Percentiles rank a stretch among this genome's conserved stretches.
phyloP scores from a whole-genome alignment of 345 rosid species.

The Laguncularia racemosa region DNA sequence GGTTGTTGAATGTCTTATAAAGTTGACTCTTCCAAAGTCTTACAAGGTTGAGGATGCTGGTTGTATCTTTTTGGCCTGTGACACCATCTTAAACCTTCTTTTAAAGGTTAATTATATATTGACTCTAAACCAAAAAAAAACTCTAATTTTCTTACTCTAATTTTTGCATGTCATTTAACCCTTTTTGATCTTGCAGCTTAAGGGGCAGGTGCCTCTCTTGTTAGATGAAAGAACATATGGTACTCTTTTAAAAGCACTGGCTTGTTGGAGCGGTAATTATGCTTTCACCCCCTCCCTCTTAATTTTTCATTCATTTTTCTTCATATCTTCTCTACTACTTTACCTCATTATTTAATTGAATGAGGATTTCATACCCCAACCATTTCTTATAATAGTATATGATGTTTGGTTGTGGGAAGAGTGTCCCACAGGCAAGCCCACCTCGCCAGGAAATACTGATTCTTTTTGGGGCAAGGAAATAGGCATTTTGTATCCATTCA shows the following conservation, averaged over 20 bases:
- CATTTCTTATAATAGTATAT: too few relatives aligned
- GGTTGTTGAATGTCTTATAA: conserved; percentile 71
- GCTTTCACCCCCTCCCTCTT: neutral
- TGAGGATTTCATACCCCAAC: too few relatives aligned
- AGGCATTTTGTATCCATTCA: too few relatives aligned
- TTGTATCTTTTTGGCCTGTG: conserved; percentile 71
- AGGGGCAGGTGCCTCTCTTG: conserved; percentile 34
- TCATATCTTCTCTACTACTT: too few relatives aligned
- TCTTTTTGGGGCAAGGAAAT: too few relatives aligned
- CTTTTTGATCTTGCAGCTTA: conserved; percentile 24
- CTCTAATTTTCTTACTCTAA: neutral
- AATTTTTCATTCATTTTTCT: neutral
- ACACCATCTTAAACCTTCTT: conserved; percentile 74
- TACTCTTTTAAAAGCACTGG: conserved; percentile 53
- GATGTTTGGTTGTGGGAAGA: too few relatives aligned
- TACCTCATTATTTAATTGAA: too few relatives aligned
- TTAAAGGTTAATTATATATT: conserved; percentile 48
- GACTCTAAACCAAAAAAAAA: neutral
- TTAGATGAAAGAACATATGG: conserved; percentile 33
- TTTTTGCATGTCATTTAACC: conserved; percentile 6
- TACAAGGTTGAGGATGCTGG: conserved; percentile 32
- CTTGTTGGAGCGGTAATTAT: conserved; percentile 58
- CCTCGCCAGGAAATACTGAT: too few relatives aligned
- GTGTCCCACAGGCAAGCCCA: too few relatives aligned
- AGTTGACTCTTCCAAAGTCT: conserved; percentile 32